phyloP scores from a whole-genome alignment of 352 stramenopile species.

The Phytophthora litchii region DNA sequence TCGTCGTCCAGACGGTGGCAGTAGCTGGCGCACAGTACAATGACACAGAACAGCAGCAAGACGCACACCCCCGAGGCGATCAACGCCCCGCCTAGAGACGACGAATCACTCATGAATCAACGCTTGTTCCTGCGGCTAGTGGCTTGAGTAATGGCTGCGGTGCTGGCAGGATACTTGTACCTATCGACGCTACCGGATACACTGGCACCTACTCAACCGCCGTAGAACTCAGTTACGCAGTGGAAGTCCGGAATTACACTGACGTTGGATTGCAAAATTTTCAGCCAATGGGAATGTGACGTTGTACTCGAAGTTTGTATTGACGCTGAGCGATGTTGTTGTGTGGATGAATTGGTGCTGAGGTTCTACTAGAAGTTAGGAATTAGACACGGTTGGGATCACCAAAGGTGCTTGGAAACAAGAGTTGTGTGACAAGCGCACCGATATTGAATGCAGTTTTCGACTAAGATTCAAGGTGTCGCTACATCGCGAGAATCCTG shows the following conservation, averaged over 20 bases:
- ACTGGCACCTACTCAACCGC: background rate
- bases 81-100: slow-evolving; percentile 35
- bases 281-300: slow-evolving; percentile 14
- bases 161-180: too few relatives aligned
- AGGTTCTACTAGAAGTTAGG: too few relatives aligned
- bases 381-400: too few relatives aligned
- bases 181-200: slow-evolving; percentile 7
- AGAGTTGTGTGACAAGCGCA: background rate
- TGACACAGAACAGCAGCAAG: slow-evolving; percentile 55
- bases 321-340: background rate
- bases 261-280: slow-evolving; percentile 25
- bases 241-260: slow-evolving; percentile 1
- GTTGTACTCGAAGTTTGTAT: background rate
- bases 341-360: background rate
- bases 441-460: slow-evolving; percentile 1
- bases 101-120: slow-evolving; percentile 32
- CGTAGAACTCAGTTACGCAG: slow-evolving; percentile 4
- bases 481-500: slow-evolving; percentile 18
- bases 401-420: background rate
- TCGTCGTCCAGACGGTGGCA: slow-evolving; percentile 43
- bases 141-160: slow-evolving; percentile 9
- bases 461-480: slow-evolving; percentile 20
- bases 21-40: slow-evolving; percentile 49
- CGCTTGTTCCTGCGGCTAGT: background rate
- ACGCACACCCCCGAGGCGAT: slow-evolving; percentile 39